Evolutionary conservation across 441 rosid genomes (phyloP).

Genomic region (Hura crepitans): DNA sequence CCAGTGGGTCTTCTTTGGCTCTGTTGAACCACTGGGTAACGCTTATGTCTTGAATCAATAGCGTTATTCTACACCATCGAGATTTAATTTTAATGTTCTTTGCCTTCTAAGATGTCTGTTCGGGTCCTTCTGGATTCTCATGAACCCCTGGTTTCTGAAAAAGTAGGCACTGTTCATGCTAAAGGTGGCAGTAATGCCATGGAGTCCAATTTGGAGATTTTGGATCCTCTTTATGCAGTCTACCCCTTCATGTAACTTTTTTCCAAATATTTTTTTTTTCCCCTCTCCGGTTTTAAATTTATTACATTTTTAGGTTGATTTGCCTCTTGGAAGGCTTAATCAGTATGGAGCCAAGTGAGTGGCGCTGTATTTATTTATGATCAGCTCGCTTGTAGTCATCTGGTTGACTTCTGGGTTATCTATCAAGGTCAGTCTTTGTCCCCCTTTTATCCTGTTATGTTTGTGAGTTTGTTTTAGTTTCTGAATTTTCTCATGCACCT

Average conservation of each 20-base stretch:
- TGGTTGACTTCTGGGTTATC: constrained; percentile 85
- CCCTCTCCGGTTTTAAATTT: not conserved
- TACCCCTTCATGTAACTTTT: no score
- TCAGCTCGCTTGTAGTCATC: constrained; percentile 64
- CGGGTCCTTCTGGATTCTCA: constrained; percentile 60
- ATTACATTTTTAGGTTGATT: constrained; percentile 51
- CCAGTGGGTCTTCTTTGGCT: no score
- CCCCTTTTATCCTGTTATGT: not conserved
- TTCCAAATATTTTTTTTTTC: constrained; percentile 1
- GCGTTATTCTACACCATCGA: no score
- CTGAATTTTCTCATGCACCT: not conserved
- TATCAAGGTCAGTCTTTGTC: constrained; percentile 54
- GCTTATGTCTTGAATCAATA: no score
- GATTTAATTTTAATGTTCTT: not conserved
- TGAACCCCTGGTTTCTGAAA: constrained; percentile 42
- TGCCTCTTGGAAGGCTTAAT: constrained; percentile 91
- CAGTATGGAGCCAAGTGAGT: constrained; percentile 82
- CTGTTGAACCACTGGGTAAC: no score
- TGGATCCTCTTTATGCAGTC: constrained; percentile 79
- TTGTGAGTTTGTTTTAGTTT: not conserved
- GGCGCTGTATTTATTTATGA: constrained; percentile 88
- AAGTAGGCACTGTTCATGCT: constrained; percentile 28
- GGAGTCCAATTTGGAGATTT: constrained; percentile 30
- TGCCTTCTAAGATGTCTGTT: constrained; percentile 57
- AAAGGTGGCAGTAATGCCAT: constrained; percentile 29